Percentiles rank a stretch among this genome's conserved stretches.
phyloP scores from a whole-genome alignment of 129 eudicot genomes.

The sunflower (Helianthus annuus) region DNA sequence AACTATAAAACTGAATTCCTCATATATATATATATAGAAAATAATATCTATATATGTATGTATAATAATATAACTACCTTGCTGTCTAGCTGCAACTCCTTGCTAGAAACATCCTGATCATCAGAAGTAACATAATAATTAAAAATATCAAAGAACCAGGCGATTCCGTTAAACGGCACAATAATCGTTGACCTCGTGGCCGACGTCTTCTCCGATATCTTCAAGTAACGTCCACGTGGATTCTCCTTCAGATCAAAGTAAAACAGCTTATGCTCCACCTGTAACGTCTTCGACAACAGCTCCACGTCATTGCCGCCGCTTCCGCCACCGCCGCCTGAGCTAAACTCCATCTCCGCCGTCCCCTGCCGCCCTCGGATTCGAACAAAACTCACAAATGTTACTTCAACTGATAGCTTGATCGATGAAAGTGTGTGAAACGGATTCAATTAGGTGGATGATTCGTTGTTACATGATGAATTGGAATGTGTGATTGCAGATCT shows the following conservation, averaged over 20 bases:
- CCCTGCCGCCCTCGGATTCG: conserved; percentile 21
- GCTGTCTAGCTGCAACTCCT: conserved; percentile 95
- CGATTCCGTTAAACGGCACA: conserved; percentile 83
- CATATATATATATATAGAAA: background rate
- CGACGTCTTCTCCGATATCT: conserved; percentile 96
- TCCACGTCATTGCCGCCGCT: conserved; percentile 83
- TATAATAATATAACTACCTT: conserved; percentile 45
- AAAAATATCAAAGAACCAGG: conserved; percentile 96
- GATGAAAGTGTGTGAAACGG: conserved; percentile 2
- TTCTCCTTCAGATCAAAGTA: conserved; percentile 99
- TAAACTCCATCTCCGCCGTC: conserved; percentile 63
- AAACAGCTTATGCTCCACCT: conserved; percentile 97
- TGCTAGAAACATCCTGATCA: conserved; percentile 76
- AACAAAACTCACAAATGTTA: conserved; percentile 28
- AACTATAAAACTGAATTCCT: conserved; percentile 12
- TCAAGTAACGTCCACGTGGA: conserved; percentile 91
- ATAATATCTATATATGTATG: too few relatives aligned
- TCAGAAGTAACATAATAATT: conserved; percentile 89
- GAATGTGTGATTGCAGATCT: conserved; percentile 25
- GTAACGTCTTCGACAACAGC: conserved; percentile 84
- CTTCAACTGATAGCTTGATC: conserved; percentile 27
- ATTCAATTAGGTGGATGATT: conserved; percentile 14
- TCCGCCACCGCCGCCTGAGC: conserved; percentile 50
- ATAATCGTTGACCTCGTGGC: conserved; percentile 97
- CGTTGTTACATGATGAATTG: conserved; percentile 22